A percentile compares a stretch with the other conserved stretches of the same genome.
These are phyloP conservation scores for Multifurca ochricompacta DNA, from an alignment of 768 basidiomycete genomes.

Conservation along the genomic window DNA sequence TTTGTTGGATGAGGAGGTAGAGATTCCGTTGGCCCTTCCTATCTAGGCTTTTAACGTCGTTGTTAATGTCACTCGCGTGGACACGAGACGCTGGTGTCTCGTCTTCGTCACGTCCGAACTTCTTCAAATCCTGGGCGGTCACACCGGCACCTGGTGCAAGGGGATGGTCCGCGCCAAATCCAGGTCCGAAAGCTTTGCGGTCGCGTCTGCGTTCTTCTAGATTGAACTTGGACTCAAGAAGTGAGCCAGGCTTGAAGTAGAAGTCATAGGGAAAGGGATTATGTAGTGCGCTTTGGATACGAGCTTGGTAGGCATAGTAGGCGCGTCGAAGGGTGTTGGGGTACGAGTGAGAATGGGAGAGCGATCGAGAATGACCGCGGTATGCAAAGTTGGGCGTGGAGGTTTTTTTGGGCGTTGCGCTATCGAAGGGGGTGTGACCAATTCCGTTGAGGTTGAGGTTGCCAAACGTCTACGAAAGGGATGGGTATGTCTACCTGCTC, in stretches of 20 bases:
- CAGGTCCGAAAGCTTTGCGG: slow-evolving; percentile 61
- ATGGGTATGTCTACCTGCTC: not conserved
- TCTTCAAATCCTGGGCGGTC: slow-evolving; percentile 16
- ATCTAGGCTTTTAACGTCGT: slow-evolving; percentile 70
- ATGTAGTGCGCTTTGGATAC: slow-evolving; percentile 76
- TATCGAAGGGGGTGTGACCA: not conserved
- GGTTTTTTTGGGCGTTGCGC: slow-evolving; percentile 12
- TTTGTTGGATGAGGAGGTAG: slow-evolving; percentile 67
- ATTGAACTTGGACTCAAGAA: slow-evolving; percentile 74
- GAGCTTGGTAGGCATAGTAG: slow-evolving; percentile 76
- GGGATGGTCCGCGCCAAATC: slow-evolving; percentile 33
- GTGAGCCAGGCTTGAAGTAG: slow-evolving; percentile 89
- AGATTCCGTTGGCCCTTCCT: slow-evolving; percentile 78
- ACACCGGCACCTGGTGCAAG: slow-evolving; percentile 12
- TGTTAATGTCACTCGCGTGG: slow-evolving; percentile 50
- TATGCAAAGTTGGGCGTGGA: slow-evolving; percentile 32
- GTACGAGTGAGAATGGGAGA: slow-evolving; percentile 68
- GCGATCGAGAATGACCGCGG: slow-evolving; percentile 71
- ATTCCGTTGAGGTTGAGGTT: too few species aligned
- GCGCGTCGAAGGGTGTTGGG: slow-evolving; percentile 63
- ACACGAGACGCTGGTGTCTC: slow-evolving; percentile 55
- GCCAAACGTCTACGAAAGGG: slow-evolving; percentile 6
- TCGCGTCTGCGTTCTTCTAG: slow-evolving; percentile 70
- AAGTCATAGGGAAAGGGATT: slow-evolving; percentile 86
- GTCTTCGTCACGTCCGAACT: slow-evolving; percentile 41